Evolutionary conservation across 1,139 yeast species (phyloP).

Genomic region (Hemisphaericaspora xylofermentans): DNA sequence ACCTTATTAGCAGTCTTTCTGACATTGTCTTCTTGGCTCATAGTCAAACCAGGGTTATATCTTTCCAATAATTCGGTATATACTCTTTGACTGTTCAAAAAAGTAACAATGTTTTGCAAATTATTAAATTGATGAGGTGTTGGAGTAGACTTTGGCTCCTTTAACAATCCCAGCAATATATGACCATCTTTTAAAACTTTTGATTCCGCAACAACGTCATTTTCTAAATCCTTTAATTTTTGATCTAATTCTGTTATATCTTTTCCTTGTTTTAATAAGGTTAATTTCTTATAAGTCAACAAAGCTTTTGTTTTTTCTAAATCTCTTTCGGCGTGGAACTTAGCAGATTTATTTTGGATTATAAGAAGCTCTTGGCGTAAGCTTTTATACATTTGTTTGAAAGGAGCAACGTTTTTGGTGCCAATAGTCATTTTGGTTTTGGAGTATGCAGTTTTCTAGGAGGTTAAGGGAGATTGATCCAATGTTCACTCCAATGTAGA

Average conservation of each 20-base stretch:
- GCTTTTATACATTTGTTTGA: conserved; percentile 18
- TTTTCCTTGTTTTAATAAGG: conserved; percentile 41
- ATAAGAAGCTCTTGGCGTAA: conserved; percentile 46
- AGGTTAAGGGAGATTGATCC: no score
- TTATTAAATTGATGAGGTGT: conserved; percentile 18
- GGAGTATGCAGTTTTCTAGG: not conserved
- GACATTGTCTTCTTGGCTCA: conserved; percentile 77
- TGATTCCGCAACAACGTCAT: conserved; percentile 11
- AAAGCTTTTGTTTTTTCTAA: conserved; percentile 51
- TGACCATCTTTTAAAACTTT: conserved; percentile 8
- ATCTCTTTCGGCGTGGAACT: conserved; percentile 45
- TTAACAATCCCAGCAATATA: conserved; percentile 9
- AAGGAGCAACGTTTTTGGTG: conserved; percentile 11
- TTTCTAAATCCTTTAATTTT: conserved; percentile 27
- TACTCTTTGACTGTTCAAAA: conserved; percentile 68
- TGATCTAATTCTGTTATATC: conserved; percentile 34
- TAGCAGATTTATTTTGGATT: conserved; percentile 42
- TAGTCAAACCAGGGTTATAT: conserved; percentile 80
- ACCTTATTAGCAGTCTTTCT: conserved; percentile 80
- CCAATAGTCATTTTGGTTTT: conserved; percentile 9
- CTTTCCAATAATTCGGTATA: conserved; percentile 79
- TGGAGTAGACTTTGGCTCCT: conserved; percentile 13
- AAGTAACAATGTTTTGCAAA: conserved; percentile 51
- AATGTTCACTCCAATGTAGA: no score
- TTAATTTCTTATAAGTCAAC: conserved; percentile 51